phyloP scores from a whole-genome alignment of 2,329 filamentous ascomycete genomes.

The Didymella arachidicola region DNA sequence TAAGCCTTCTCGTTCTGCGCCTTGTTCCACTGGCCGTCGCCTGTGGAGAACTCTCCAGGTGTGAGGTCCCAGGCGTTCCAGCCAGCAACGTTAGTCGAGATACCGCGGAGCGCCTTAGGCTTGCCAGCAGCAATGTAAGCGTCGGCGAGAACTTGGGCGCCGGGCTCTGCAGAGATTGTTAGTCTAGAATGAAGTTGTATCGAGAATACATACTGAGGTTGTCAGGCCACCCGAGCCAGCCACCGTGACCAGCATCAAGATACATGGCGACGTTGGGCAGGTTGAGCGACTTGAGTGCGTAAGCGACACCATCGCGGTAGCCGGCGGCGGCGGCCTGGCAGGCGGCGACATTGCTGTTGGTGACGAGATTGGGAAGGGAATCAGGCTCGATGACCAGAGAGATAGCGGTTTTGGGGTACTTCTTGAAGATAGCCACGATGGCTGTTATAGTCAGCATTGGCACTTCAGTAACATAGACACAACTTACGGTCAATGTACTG shows the following conservation, averaged over 20 bases:
- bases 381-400: conserved; percentile 64
- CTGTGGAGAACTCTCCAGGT: conserved; percentile 48
- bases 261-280: conserved; percentile 71
- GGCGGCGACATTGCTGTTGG: conserved; percentile 63
- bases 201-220: conserved; percentile 56
- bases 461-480: too few relatives aligned
- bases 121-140: conserved; percentile 59
- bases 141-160: conserved; percentile 58
- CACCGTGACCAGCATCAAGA: conserved; percentile 70
- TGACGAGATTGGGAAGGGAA: conserved; percentile 70
- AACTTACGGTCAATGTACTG: conserved; percentile 61
- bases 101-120: conserved; percentile 60
- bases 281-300: conserved; percentile 66
- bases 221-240: conserved; percentile 71
- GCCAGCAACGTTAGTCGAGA: conserved; percentile 66
- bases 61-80: conserved; percentile 63
- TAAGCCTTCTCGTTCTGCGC: conserved; percentile 63
- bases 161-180: conserved; percentile 49
- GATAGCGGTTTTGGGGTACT: conserved; percentile 58
- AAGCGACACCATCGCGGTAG: conserved; percentile 66
- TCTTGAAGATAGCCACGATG: conserved; percentile 63
- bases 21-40: conserved; percentile 51
- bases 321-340: conserved; percentile 65
- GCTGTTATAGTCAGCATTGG: conserved; percentile 32
- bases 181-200: not conserved